Percentiles rank a stretch among this genome's conserved stretches.
Evolutionary conservation across 2,329 filamentous ascomycete species (phyloP).

Genomic region (Pseudophaeomoniella oleicola): DNA sequence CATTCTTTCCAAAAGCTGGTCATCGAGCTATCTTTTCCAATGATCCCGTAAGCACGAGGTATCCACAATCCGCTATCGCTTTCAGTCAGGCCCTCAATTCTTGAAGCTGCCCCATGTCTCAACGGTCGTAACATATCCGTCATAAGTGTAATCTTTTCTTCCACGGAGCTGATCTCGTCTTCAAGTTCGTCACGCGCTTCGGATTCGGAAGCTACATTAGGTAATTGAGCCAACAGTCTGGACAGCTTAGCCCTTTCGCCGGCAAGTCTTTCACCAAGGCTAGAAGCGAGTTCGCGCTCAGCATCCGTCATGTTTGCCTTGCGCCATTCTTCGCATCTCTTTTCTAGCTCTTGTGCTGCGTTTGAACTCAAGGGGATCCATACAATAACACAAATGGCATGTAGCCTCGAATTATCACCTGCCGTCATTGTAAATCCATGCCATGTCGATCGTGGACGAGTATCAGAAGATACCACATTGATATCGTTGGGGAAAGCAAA

Average conservation of each 20-base stretch:
- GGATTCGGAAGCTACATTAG: constrained; percentile 66
- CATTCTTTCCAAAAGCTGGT: constrained; percentile 98
- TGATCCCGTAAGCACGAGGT: constrained; percentile 79
- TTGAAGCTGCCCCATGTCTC: constrained; percentile 84
- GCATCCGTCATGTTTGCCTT: constrained; percentile 96
- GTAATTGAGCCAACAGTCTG: constrained; percentile 68
- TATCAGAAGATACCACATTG: constrained; percentile 87
- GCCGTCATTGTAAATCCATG: constrained; percentile 98
- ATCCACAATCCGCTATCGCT: constrained; percentile 95
- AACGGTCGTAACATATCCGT: constrained; percentile 86
- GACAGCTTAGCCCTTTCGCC: constrained; percentile 81
- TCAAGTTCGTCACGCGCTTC: constrained; percentile 70
- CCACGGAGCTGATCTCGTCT: constrained; percentile 86
- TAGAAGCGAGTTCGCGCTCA: constrained; percentile 84
- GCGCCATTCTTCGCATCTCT: constrained; percentile 72
- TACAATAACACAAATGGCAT: constrained; percentile 79
- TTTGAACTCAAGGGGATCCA: constrained; percentile 78
- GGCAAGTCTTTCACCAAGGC: constrained; percentile 75
- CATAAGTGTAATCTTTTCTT: constrained; percentile 96
- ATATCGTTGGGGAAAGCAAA: constrained; percentile 98
- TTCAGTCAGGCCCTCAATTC: constrained; percentile 90
- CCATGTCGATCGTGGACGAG: constrained; percentile 90
- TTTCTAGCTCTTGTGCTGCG: constrained; percentile 60
- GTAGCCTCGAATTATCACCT: constrained; percentile 78
- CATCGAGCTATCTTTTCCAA: constrained; percentile 70